Percentiles rank a stretch among this genome's conserved stretches.
phyloP scores from a whole-genome alignment of 73 alveolate genomes.

The Paramecium octaurelia region DNA sequence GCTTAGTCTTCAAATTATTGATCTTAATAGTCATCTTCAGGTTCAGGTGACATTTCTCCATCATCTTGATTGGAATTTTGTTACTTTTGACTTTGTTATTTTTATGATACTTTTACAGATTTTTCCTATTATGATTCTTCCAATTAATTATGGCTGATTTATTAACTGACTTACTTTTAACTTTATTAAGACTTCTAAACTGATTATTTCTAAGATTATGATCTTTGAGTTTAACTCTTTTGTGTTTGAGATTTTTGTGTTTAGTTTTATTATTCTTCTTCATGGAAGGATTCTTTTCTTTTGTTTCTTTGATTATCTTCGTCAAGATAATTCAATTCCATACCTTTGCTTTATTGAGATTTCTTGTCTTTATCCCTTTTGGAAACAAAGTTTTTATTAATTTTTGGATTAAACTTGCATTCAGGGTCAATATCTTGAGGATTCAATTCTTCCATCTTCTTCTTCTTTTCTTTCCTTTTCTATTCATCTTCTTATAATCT shows the following conservation, averaged over 20 bases:
- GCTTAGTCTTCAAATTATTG: background rate
- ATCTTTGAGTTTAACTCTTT: background rate
- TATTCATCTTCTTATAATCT: background rate
- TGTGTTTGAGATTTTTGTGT: background rate
- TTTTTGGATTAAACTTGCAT: slow-evolving; percentile 36
- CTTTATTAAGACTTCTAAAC: background rate
- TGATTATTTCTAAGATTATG: background rate
- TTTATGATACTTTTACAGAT: background rate
- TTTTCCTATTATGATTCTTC: background rate
- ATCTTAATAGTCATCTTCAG: background rate
- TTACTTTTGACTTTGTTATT: background rate
- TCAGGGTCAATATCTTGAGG: slow-evolving; percentile 38
- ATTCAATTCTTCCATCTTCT: background rate
- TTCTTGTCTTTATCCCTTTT: slow-evolving; percentile 22
- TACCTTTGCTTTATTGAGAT: background rate
- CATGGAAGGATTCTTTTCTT: background rate
- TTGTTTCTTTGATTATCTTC: slow-evolving; percentile 38
- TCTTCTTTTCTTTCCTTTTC: slow-evolving; percentile 1
- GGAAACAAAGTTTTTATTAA: background rate
- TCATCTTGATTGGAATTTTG: background rate
- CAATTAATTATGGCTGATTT: background rate
- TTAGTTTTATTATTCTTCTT: background rate
- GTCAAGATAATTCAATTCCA: background rate
- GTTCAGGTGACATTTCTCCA: background rate
- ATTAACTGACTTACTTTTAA: background rate